phyloP scores from a whole-genome alignment of 192 early-diverging fungal species.

The Backusella parvicylindrica region DNA sequence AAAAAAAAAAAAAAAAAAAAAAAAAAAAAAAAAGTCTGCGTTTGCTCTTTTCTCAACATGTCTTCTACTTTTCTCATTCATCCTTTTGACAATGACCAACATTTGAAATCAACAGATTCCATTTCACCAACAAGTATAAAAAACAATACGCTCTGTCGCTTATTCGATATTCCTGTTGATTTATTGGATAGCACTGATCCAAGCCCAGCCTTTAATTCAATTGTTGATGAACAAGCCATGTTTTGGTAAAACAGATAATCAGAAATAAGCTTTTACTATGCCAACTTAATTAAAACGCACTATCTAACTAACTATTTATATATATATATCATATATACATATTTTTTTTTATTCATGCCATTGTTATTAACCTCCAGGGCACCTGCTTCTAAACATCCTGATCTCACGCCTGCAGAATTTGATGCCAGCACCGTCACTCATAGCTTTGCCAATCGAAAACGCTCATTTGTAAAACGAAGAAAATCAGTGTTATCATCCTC shows the following conservation, averaged over 20 bases:
- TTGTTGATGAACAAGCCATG: background rate
- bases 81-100: background rate
- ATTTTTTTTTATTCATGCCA: background rate
- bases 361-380: constrained; percentile 10
- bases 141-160: background rate
- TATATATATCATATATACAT: background rate
- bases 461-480: constrained; percentile 19
- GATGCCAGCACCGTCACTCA: constrained; percentile 12
- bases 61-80: constrained; percentile 2
- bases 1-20: background rate
- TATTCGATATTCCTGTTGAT: background rate
- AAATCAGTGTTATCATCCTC: constrained; percentile 31
- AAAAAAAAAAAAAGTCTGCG: background rate
- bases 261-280: background rate
- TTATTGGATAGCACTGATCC: background rate
- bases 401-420: constrained; percentile 30
- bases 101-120: background rate
- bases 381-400: constrained; percentile 28
- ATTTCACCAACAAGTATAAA: background rate
- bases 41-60: constrained; percentile 5
- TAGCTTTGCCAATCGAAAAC: constrained; percentile 6
- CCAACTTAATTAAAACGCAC: background rate
- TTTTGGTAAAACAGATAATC: background rate
- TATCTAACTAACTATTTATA: background rate
- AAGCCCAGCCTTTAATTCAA: background rate